Evolutionary conservation across 2,329 filamentous ascomycete genomes (phyloP), one percentile per base, ranked within the genome.

Genomic region (Hypoxylon rubiginosum): DNA sequence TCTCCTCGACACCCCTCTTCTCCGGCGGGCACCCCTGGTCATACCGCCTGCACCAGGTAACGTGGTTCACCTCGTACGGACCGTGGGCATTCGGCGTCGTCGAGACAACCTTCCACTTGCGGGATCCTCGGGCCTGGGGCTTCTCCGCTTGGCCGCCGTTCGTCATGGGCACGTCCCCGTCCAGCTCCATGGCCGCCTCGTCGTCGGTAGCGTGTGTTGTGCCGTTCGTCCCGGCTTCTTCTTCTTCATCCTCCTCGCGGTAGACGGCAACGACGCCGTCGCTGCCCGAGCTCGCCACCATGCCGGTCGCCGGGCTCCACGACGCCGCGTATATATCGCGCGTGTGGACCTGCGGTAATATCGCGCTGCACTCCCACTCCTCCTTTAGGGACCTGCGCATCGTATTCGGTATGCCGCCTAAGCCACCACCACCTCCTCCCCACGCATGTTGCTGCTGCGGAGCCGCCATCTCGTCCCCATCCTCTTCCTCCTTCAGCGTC

Each of bases 11-110:
- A 3, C 84, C 83, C 58, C 79, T 84, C 67, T 80, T 83, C 75
- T 85, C 85, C 1, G 80, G 72, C 10, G 71, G 52, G 28, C 76
- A 79, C 0, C 82, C 90, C 53, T 84, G 84, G 77, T 97, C 94
- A 62, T 88, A 91, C 62, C 94, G 85, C 72, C 86, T 88, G 70
- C 93, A 94, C 96, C 96, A 99, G 1, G 88, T 89, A 52, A 96
- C 86, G 79, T 97, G 94, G 75, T 99, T 99, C 69, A 98, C 86
- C 80, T 99, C 96, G 75, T 95, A 97, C 2, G 97, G 92, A 0
- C 93, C 94, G 77, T 99, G 96, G 1, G 91, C 92, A 34, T 90
- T 90, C 51, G 90, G 84, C 1, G 92, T 76, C n/a, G 87, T 86
- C 0, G 89, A 88, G 15, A 97, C 75, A 3, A 95, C 79, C 6